Evolutionary conservation across 257 asterid genomes (phyloP).

Genomic region (Nicotiana tabacum): DNA sequence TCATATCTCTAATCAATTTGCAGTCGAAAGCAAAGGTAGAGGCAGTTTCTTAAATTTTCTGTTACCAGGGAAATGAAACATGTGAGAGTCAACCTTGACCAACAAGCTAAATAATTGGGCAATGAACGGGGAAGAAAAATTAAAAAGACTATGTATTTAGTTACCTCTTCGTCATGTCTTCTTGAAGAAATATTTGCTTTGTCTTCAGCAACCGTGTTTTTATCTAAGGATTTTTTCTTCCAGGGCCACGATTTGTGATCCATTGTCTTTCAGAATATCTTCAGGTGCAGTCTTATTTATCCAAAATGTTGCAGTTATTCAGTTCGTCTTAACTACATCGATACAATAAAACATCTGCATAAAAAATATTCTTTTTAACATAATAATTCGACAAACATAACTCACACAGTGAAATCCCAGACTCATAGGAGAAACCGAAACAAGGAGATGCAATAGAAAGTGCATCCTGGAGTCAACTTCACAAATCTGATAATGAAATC

Average conservation of each 20-base stretch:
- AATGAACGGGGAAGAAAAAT: neutral
- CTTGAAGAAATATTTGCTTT: conserved; percentile 38
- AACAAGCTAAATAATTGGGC: neutral
- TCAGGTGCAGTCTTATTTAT: conserved; percentile 19
- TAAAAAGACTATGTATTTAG: conserved; percentile 22
- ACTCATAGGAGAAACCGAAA: neutral
- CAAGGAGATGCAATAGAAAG: neutral
- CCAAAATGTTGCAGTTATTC: conserved; percentile 13
- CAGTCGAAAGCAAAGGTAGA: neutral
- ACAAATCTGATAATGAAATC: neutral
- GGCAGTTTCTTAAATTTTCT: neutral
- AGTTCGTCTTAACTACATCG: neutral
- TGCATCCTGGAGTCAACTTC: neutral
- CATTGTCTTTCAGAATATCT: conserved; percentile 30
- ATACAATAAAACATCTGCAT: conserved; percentile 5
- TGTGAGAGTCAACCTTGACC: neutral
- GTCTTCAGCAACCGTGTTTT: conserved; percentile 44
- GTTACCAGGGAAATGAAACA: neutral
- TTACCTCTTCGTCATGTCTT: conserved; percentile 50
- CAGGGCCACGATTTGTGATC: conserved; percentile 84
- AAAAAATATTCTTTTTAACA: neutral
- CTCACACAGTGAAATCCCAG: neutral
- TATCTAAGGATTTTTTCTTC: conserved; percentile 74
- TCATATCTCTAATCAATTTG: neutral
- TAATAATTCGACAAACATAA: neutral